A percentile compares a stretch with the other conserved stretches of the same genome.
Conservation (phyloP, 345 rosid species). For the Gossypium turneri region DNA sequence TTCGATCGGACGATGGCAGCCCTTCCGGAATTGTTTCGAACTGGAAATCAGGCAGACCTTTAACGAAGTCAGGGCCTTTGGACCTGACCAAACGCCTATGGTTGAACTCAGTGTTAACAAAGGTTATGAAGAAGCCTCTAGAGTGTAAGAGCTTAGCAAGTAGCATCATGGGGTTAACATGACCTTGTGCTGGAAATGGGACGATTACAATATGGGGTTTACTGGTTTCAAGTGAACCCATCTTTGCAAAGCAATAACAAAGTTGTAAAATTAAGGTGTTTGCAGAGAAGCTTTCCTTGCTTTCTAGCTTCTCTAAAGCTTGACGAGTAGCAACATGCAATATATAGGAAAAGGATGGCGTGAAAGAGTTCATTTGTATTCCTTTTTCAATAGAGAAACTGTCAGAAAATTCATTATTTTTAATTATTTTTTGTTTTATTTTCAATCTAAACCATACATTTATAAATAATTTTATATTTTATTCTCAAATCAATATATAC, state of each 20-base stretch:
- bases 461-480: no score
- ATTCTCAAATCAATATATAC: no score
- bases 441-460: no score
- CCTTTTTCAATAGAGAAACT: no score
- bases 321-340: neutral
- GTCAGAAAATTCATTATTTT: no score
- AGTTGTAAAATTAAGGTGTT: neutral
- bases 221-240: neutral
- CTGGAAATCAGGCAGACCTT: conserved; percentile 32
- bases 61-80: conserved; percentile 20
- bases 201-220: conserved; percentile 7
- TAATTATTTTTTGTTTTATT: no score
- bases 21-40: conserved; percentile 38
- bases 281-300: neutral
- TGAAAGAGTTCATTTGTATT: no score
- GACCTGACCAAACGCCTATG: conserved; percentile 32
- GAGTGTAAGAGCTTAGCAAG: conserved; percentile 22
- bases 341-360: neutral
- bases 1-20: conserved; percentile 25
- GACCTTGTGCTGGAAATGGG: conserved; percentile 17
- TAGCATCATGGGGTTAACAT: conserved; percentile 17
- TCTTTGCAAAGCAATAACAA: neutral
- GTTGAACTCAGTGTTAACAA: conserved; percentile 37
- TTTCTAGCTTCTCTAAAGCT: neutral
- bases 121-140: conserved; percentile 36